Evolutionary conservation across 306 rosid genomes (phyloP), one percentile per base, ranked within the genome.

Genomic region (Vigna reflexopilosa): DNA sequence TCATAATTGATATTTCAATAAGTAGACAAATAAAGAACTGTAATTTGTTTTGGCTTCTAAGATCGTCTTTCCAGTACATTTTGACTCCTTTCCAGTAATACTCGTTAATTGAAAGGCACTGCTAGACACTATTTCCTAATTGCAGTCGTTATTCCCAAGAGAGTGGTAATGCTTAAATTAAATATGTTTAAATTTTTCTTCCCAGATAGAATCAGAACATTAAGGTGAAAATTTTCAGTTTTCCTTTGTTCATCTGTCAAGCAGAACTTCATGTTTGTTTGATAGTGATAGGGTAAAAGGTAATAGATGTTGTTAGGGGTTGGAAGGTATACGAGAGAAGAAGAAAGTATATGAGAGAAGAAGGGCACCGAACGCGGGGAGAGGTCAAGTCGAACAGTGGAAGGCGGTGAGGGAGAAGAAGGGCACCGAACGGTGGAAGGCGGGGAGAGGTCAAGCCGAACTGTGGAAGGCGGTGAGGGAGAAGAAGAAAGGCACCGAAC

Each of bases 1-100:
- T 55, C 63, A 71, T 67, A 68, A 50, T 74, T 61, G 20, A 68
- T 57, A 51, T 40, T 44, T 73, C 63, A 82, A 34, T 48, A 34
- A 26, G 52, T 73, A 51, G 48, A 67, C 38, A 68, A 52, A 75
- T 22, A 70, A 83, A 67, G 70, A 67, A 62, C 0, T 1, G 26
- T 11, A 7, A 51, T 70, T 62, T 61, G 67, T 44, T 44, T 73
- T 57, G 79, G 59, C 62, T 45, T 55, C 67, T 56, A 70, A 54
- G 34, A 48, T 52, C 63, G 30, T 50, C 36, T 76, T 76, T 52
- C 52, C 17, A 2, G 75, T 59, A 49, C 67, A 61, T 61, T 26
- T 81, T 66, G 54, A 73, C 38, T 22, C 26, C 48, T 9, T 13
- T 17, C 40, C 28, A 71, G 30, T 44, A 30, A 45, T 51, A 70